Base-by-base conservation (phyloP, 495 filamentous ascomycete genomes). In the Annulohypoxylon stygium region DNA sequence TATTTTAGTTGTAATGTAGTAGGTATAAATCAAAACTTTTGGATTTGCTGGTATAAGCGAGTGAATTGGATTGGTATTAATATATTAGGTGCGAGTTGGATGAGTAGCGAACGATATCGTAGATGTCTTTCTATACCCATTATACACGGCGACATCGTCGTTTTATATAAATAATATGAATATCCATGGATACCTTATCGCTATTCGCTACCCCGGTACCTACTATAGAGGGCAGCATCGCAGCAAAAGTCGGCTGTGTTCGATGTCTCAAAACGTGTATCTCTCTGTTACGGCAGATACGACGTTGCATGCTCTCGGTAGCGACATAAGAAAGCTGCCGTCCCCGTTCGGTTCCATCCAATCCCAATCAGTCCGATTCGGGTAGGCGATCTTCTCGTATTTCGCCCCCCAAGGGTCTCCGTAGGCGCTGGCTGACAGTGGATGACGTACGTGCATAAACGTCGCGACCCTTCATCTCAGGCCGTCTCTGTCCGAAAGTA, bases 381-480 rank as follows among this genome's bases (percentile, higher is more conserved):
- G 63, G 69, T 30, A 67, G 70, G 18, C 70, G 65, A 69, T 73
- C 70, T 65, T 61, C 70, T 73, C 70, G 70, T 73, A 73, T 73
- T 73, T 48, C 25, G 36, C 37, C 33, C 23, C 61, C 61, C 54
- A 20, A 53, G 18, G 59, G 43, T 20, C 65, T 57, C 36, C 36
- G 16, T 62, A 60, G 37, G 61, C 68, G 68, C 68, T 37, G 47
- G 33, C 54, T 37, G 30, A 3, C 30, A 16, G 41, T 10, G n/a
- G 43, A 68, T 73, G 70, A 73, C 70, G 70, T 43, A 51, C 65
- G 68, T 61, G 33, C 34, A 68, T 68, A 16, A 64, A 68, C 51
- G 4, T 55, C 41, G 51, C 34, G 55, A 57, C 55, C 69, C 36
- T 62, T 66, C 62, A 65, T 66, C 55, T 71, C n/a, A 36, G 47